phyloP scores from a whole-genome alignment of 176 grass and related monocot species.

The Neostapfia colusana region DNA sequence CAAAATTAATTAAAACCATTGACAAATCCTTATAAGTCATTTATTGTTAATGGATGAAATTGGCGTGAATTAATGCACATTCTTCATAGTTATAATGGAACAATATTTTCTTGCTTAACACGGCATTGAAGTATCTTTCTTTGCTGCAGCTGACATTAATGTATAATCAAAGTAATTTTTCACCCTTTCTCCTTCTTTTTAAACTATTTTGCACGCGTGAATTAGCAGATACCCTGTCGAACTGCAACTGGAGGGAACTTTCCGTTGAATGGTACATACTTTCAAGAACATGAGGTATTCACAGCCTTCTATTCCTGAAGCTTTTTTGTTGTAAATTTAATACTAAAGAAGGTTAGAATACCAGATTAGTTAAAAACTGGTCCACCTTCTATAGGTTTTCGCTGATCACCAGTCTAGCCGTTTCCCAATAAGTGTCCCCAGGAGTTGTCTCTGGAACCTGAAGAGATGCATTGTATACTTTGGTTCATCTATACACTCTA shows the following conservation, averaged over 20 bases:
- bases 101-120: background rate
- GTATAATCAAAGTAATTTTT: constrained; percentile 12
- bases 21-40: background rate
- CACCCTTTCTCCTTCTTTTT: background rate
- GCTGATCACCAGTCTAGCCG: constrained; percentile 69
- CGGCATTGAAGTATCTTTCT: background rate
- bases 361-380: constrained; percentile 21
- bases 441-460: constrained; percentile 48
- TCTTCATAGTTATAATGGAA: background rate
- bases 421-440: constrained; percentile 56
- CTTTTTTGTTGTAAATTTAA: background rate
- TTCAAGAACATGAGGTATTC: constrained; percentile 82
- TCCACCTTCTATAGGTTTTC: constrained; percentile 64
- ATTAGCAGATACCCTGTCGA: constrained; percentile 82
- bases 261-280: constrained; percentile 95
- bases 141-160: constrained; percentile 4
- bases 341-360: constrained; percentile 2
- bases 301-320: background rate
- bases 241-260: constrained; percentile 83
- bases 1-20: background rate
- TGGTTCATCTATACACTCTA: constrained; percentile 70
- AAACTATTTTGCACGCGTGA: constrained; percentile 16
- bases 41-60: constrained; percentile 11
- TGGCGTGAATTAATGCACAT: constrained; percentile 3
- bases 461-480: constrained; percentile 60